These are phyloP conservation scores for Alternaria incomplexa DNA, from an alignment of 2,329 filamentous ascomycete species.

Conservation along the genomic window DNA sequence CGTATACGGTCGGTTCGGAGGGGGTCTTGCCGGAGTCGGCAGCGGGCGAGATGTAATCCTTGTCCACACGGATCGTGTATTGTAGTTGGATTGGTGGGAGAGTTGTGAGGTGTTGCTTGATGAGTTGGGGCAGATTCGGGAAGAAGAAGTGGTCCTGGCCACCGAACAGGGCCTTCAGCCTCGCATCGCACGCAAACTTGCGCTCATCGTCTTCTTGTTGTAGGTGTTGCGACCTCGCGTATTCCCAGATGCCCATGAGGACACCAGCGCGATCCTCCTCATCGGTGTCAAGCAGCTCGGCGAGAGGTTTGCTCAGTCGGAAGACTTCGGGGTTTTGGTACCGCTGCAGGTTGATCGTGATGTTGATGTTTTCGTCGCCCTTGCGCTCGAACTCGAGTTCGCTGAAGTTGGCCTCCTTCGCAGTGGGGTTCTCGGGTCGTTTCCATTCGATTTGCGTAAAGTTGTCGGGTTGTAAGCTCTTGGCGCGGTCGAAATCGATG, in stretches of 20 bases:
- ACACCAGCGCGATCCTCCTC: constrained; percentile 89
- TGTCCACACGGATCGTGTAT: constrained; percentile 93
- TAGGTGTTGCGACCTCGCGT: constrained; percentile 82
- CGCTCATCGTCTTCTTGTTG: constrained; percentile 96
- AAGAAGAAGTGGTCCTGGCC: constrained; percentile 78
- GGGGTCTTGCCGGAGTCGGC: constrained; percentile 71
- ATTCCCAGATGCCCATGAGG: constrained; percentile 93
- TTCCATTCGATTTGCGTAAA: constrained; percentile 80
- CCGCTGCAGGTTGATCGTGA: constrained; percentile 83
- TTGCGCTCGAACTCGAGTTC: constrained; percentile 89
- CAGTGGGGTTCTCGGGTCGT: constrained; percentile 71
- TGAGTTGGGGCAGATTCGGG: constrained; percentile 80
- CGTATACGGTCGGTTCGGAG: constrained; percentile 83
- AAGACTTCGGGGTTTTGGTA: constrained; percentile 89
- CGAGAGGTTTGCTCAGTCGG: constrained; percentile 76
- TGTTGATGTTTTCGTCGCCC: constrained; percentile 90
- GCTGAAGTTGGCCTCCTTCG: constrained; percentile 80
- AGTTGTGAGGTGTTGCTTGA: constrained; percentile 77
- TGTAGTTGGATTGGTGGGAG: constrained; percentile 81
- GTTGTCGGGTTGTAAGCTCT: constrained; percentile 70
- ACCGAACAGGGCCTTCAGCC: constrained; percentile 77
- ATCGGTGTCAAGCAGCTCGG: constrained; percentile 82
- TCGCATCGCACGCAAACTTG: constrained; percentile 87
- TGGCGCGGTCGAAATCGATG: constrained; percentile 63
- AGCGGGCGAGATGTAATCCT: constrained; percentile 59